Evolutionary conservation across 2,329 filamentous ascomycete genomes (phyloP).

Genomic region (Emergomyces orientalis): DNA sequence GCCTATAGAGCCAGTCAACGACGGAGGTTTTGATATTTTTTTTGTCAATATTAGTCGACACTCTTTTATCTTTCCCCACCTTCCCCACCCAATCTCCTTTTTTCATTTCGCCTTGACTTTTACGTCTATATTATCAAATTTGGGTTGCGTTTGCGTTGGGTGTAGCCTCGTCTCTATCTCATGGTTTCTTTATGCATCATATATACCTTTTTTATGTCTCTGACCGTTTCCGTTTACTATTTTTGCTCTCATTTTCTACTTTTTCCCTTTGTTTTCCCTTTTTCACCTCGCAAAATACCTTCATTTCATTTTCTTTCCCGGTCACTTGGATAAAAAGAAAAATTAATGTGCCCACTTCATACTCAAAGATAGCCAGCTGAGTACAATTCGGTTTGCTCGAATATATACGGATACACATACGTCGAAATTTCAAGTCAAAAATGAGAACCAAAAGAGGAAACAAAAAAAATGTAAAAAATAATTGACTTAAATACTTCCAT

Average conservation of each 20-base stretch:
- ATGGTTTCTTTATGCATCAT: neutral
- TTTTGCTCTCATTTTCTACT: neutral
- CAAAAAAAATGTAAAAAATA: neutral
- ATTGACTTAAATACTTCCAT: neutral
- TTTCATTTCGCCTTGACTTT: neutral
- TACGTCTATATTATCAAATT: neutral
- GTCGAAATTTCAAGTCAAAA: neutral
- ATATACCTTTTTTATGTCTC: neutral
- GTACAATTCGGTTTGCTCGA: no score
- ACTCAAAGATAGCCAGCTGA: no score
- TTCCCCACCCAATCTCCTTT: neutral
- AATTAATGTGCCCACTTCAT: neutral
- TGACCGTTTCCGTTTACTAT: neutral
- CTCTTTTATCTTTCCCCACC: neutral
- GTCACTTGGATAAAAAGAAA: neutral
- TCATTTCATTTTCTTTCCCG: neutral
- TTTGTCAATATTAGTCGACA: neutral
- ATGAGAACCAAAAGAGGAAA: neutral
- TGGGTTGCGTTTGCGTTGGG: neutral
- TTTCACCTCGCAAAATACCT: neutral
- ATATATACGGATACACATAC: no score
- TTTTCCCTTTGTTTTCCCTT: neutral
- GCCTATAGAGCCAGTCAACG: conserved; percentile 60
- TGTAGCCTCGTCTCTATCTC: neutral
- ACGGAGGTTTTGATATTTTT: conserved; percentile 20